A percentile compares a stretch with the other conserved stretches of the same genome.
Evolutionary conservation across 805 yeast species (phyloP).

Genomic region (Candida taoyuanica): DNA sequence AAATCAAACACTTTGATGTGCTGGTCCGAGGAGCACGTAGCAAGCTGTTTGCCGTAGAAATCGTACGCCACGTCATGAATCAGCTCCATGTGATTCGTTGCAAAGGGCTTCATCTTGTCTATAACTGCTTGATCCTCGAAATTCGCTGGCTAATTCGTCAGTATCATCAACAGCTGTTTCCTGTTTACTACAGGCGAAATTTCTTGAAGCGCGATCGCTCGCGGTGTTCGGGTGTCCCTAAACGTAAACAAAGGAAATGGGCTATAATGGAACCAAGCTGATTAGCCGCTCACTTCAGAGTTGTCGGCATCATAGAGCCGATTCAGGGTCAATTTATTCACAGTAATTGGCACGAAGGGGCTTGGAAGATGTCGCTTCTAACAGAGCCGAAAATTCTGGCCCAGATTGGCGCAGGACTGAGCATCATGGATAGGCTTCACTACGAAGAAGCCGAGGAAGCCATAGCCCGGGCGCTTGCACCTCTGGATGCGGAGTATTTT

Average conservation of each 20-base stretch:
- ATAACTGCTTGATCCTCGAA: too few relatives aligned
- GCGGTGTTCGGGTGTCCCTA: slow-evolving; percentile 1
- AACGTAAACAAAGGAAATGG: background rate
- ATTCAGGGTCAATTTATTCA: background rate
- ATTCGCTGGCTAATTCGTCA: too few relatives aligned
- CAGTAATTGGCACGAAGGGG: background rate
- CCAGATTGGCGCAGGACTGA: slow-evolving; percentile 13
- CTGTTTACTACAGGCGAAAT: background rate
- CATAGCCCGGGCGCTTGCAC: slow-evolving; percentile 6
- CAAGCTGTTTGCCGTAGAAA: slow-evolving; percentile 86
- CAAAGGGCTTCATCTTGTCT: slow-evolving; percentile 60
- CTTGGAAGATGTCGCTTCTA: slow-evolving; percentile 1
- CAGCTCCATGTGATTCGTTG: slow-evolving; percentile 90
- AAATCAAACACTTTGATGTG: slow-evolving; percentile 85
- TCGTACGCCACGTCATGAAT: slow-evolving; percentile 89
- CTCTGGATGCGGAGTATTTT: slow-evolving; percentile 14
- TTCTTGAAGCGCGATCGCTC: background rate
- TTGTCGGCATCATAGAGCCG: background rate
- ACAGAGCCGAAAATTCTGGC: slow-evolving; percentile 8
- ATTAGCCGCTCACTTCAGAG: too few relatives aligned
- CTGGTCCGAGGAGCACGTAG: slow-evolving; percentile 94
- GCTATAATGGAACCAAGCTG: background rate
- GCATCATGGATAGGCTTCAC: slow-evolving; percentile 20
- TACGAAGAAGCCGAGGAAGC: slow-evolving; percentile 9
- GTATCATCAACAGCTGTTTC: too few relatives aligned